Base-by-base conservation (phyloP, 2,329 filamentous ascomycete species). In the Paraphoma chrysanthemicola region DNA sequence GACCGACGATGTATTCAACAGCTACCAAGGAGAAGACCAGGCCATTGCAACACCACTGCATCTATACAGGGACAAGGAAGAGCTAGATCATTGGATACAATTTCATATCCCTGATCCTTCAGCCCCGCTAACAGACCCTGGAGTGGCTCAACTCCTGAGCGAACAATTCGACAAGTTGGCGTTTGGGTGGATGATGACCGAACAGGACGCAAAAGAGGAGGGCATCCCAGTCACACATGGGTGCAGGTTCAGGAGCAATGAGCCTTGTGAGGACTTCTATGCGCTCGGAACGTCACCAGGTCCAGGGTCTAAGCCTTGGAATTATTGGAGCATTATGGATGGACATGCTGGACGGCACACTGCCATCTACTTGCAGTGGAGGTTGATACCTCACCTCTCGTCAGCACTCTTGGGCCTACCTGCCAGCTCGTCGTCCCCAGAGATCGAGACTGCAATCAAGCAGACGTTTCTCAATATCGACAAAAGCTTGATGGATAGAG, bases 401-500 rank as follows among this genome's bases (percentile, higher is more conserved):
- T 63, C 68, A 4, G 69, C 73, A 0, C 63, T 83, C 1, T 55
- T 64, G 10, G 56, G 56, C 1, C 62, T 82, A 1, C 58, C 69
- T 0, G n/a, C 57, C 14, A 12, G 51, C 16, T 68, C 63, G 9
- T 77, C 83, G 17, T 79, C 81, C 51, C 77, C 82, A 10, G 77
- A 80, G 2, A 79, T 88, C 23, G 82, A 84, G 30, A 71, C 69
- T 11, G 83, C 83, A 3, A 87, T 89, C 76, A 84, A 83, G 72
- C 80, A 82, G 49, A 79, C 82, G 23, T 90, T 89, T 65, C 75
- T 81, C 1, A 79, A 81, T 44, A 80, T 86, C 0, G 87, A 89
- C 66, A 80, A 86, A 48, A 82, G 83, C 59, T 82, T 89, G 41
- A 84, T 81, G 68, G 55, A 60, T 18, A 59, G 56, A 1, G 80